Evolutionary conservation across 2,329 filamentous ascomycete genomes (phyloP).

Genomic region (Podosphaera xanthii): DNA sequence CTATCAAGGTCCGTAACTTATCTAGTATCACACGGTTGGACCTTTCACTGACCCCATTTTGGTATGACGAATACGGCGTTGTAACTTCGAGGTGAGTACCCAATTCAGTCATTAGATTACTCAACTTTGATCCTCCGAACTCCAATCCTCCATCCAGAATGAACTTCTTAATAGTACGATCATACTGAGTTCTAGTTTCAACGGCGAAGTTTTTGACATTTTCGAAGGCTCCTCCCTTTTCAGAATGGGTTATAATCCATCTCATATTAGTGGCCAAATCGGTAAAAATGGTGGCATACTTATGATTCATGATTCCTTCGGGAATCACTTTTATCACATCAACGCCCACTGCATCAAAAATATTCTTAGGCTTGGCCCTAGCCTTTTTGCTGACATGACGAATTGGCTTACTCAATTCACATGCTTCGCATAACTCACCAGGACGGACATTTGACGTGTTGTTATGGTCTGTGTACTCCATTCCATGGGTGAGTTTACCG

Average conservation of each 20-base stretch:
- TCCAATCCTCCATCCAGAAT: background rate
- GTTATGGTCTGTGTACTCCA: background rate
- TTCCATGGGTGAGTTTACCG: background rate
- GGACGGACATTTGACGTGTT: background rate
- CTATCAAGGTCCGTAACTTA: background rate
- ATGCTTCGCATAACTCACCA: background rate
- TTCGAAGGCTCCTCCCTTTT: background rate
- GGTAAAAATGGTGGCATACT: no score
- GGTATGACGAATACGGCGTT: background rate
- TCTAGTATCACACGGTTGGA: background rate
- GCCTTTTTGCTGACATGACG: background rate
- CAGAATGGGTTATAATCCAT: background rate
- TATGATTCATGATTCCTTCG: no score
- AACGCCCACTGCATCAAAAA: background rate
- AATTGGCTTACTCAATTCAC: background rate
- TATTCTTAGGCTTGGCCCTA: background rate
- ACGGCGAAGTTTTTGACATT: background rate
- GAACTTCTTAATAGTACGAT: background rate
- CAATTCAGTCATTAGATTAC: background rate
- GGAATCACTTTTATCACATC: no score
- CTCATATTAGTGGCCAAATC: no score
- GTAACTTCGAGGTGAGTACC: conserved; percentile 1
- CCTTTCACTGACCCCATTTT: background rate
- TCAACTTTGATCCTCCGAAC: background rate
- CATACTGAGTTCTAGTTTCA: background rate